These are phyloP conservation scores for Komagataella pseudopastoris DNA, from an alignment of 805 yeast genomes.

Conservation along the genomic window DNA sequence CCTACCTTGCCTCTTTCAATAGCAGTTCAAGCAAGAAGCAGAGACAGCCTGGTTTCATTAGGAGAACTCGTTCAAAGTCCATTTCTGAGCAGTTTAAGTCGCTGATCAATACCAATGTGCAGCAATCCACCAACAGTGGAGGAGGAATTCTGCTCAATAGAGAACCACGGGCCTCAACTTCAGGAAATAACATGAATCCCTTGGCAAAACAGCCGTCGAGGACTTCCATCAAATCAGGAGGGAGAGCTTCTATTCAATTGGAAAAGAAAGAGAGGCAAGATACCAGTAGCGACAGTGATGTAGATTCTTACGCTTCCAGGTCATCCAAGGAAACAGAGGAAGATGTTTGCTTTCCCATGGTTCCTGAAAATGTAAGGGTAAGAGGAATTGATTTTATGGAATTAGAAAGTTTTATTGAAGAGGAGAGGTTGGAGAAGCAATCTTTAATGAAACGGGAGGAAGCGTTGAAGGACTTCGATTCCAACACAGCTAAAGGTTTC, in stretches of 20 bases:
- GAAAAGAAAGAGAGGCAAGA: slow-evolving; percentile 65
- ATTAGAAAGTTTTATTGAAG: slow-evolving; percentile 66
- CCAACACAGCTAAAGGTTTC: slow-evolving; percentile 41
- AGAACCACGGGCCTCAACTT: background rate
- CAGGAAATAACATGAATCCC: slow-evolving; percentile 43
- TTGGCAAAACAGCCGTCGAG: slow-evolving; percentile 21
- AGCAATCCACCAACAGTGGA: background rate
- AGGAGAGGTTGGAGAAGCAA: slow-evolving; percentile 37
- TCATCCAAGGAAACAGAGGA: slow-evolving; percentile 88
- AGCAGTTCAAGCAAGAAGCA: slow-evolving; percentile 1
- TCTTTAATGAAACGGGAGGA: slow-evolving; percentile 19
- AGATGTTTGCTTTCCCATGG: slow-evolving; percentile 95
- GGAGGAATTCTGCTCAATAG: background rate
- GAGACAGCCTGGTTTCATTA: slow-evolving; percentile 1
- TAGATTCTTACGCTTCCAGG: slow-evolving; percentile 60
- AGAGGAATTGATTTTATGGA: slow-evolving; percentile 88
- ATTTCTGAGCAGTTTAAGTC: slow-evolving; percentile 7
- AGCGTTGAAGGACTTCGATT: slow-evolving; percentile 10
- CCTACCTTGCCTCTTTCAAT: background rate
- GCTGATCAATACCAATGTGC: slow-evolving; percentile 23
- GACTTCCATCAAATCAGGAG: slow-evolving; percentile 74
- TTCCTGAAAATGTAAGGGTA: slow-evolving; percentile 41
- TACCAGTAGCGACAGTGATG: slow-evolving; percentile 25
- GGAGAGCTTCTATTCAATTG: slow-evolving; percentile 83
- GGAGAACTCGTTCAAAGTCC: slow-evolving; percentile 5